phyloP scores from a whole-genome alignment of 1,284 basidiomycete species.

The Coniophora puteana region DNA sequence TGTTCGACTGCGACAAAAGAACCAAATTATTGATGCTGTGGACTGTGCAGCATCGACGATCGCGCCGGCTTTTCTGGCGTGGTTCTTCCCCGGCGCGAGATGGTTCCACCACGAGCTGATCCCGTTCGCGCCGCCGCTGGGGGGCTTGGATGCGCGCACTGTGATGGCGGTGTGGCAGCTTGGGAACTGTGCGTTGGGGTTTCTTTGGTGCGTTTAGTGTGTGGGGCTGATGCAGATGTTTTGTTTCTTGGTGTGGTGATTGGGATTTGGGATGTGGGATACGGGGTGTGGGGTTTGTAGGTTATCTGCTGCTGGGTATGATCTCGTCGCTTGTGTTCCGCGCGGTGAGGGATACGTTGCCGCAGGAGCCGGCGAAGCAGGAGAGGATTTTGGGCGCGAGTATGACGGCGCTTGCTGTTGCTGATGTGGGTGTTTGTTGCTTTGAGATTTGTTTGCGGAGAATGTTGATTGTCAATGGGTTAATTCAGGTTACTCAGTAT shows the following conservation, averaged over 20 bases:
- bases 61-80: slow-evolving; percentile 54
- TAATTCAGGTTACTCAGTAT: slow-evolving; percentile 50
- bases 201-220: neutral
- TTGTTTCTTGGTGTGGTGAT: too few relatives aligned
- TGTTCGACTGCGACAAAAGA: neutral
- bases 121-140: slow-evolving; percentile 37
- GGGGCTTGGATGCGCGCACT: slow-evolving; percentile 45
- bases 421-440: slow-evolving; percentile 54
- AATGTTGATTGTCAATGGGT: neutral
- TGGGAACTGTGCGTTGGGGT: slow-evolving; percentile 52
- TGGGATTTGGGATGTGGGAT: too few relatives aligned
- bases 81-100: slow-evolving; percentile 56
- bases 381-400: slow-evolving; percentile 67
- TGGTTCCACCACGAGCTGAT: slow-evolving; percentile 75
- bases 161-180: slow-evolving; percentile 73
- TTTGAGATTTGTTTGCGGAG: neutral
- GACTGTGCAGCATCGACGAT: slow-evolving; percentile 58
- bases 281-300: slow-evolving; percentile 30
- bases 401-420: slow-evolving; percentile 63
- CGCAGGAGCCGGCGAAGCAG: slow-evolving; percentile 57
- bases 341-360: slow-evolving; percentile 60
- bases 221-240: too few relatives aligned
- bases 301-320: slow-evolving; percentile 65
- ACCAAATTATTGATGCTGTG: slow-evolving; percentile 1
- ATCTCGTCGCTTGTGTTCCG: slow-evolving; percentile 70